Evolutionary conservation across 768 basidiomycete genomes (phyloP), one percentile per base, ranked within the genome.

Genomic region (Amanita fuliginea): DNA sequence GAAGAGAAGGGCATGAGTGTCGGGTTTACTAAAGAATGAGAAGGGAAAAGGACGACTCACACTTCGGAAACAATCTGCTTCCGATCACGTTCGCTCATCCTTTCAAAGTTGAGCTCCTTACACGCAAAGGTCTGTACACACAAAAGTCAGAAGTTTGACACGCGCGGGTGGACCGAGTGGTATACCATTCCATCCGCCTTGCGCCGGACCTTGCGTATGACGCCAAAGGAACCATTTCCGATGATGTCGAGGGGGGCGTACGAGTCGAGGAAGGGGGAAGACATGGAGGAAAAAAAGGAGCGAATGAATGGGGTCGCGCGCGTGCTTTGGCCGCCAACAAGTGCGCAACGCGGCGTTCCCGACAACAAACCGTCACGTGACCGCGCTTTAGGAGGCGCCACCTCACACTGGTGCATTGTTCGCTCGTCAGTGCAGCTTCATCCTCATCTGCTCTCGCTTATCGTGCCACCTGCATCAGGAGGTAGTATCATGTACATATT

Each of bases 21-120:
- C 32, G 10, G 3, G 32, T 32, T 32, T n/a, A n/a, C n/a, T n/a
- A n/a, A n/a, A n/a, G n/a, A n/a, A n/a, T 50, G 28, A 51, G 42
- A 36, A n/a, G 3, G 22, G 30, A 51, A 28, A 42, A n/a, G 13
- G 34, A 32, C 6, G 10, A 75, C 91, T 59, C 63, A 97, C 95
- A 98, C 96, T 80, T 99, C 96, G 9, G 94, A 81, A 3, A 96
- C 86, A 47, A 99, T 94, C 64, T 98, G 96, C 63, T 93, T 93
- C 57, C 92, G 78, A 62, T 99, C 96, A 34, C 92, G 78, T 64
- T 97, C 92, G 33, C 77, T 85, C 95, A 99, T 97, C 44, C 87
- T 80, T 60, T 95, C 92, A 67, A 97, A 99, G 67, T 97, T 93
- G 59, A 99, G 80, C 65, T 99, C 93, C 60, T 99, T 96, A 30